Conservation (phyloP, 345 rosid genomes). For the Gossypioides kirkii region DNA sequence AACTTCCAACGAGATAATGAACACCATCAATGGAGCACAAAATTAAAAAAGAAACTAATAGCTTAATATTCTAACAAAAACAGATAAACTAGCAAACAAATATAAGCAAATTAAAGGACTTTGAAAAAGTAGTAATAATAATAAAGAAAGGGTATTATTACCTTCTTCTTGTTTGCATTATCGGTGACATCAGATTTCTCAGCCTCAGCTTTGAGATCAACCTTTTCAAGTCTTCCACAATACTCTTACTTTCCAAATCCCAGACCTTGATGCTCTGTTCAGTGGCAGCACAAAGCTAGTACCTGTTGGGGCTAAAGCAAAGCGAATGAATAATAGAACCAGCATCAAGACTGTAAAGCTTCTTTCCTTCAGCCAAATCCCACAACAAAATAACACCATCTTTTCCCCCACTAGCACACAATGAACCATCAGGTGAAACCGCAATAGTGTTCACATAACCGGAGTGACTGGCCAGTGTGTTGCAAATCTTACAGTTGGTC, state of each 20-base stretch:
- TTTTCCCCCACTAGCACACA: conserved; percentile 94
- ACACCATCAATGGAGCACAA: too few relatives aligned
- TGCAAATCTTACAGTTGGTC: conserved; percentile 78
- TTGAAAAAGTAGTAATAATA: background rate
- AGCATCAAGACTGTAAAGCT: conserved; percentile 80
- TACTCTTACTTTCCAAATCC: conserved; percentile 95
- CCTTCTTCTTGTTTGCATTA: conserved; percentile 60
- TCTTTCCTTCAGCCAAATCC: conserved; percentile 98
- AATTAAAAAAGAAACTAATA: too few relatives aligned
- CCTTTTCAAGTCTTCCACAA: conserved; percentile 97
- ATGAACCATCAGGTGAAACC: conserved; percentile 91
- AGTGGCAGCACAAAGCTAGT: conserved; percentile 96
- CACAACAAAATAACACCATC: conserved; percentile 85
- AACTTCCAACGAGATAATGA: too few relatives aligned
- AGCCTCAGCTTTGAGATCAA: conserved; percentile 92
- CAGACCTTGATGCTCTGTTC: conserved; percentile 93
- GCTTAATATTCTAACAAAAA: too few relatives aligned
- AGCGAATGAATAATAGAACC: conserved; percentile 69
- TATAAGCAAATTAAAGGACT: background rate
- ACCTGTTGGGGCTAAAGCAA: conserved; percentile 97
- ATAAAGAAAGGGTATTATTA: conserved; percentile 12
- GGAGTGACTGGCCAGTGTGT: conserved; percentile 63
- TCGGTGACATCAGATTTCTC: conserved; percentile 67
- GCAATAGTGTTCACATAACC: conserved; percentile 92
- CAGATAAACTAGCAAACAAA: background rate